These are phyloP conservation scores for Ustilago tritici DNA, from an alignment of 1,284 basidiomycete genomes.

Conservation along the genomic window DNA sequence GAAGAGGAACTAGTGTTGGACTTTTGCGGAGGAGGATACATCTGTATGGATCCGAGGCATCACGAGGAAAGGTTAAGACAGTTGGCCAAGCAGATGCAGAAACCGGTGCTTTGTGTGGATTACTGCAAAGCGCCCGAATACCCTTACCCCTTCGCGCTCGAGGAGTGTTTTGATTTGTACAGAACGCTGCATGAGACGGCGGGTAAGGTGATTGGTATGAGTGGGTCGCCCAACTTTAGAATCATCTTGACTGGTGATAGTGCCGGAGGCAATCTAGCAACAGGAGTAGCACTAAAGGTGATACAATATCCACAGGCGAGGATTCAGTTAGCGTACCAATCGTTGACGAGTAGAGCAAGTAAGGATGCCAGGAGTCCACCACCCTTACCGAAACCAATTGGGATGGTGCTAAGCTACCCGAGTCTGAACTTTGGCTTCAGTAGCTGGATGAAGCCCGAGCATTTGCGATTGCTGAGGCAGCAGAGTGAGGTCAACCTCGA, in stretches of 20 bases:
- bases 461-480: slow-evolving; percentile 83
- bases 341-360: slow-evolving; percentile 15
- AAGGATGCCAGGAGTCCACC: slow-evolving; percentile 29
- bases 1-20: slow-evolving; percentile 73
- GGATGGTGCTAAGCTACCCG: slow-evolving; percentile 81
- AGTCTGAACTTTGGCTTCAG: slow-evolving; percentile 90
- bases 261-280: slow-evolving; percentile 62
- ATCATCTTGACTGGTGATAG: slow-evolving; percentile 61
- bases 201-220: slow-evolving; percentile 85
- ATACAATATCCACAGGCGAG: slow-evolving; percentile 63
- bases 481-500: slow-evolving; percentile 65
- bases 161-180: slow-evolving; percentile 93
- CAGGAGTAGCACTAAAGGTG: slow-evolving; percentile 58
- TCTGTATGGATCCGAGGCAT: slow-evolving; percentile 85
- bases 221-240: slow-evolving; percentile 50
- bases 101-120: slow-evolving; percentile 86
- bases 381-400: slow-evolving; percentile 76
- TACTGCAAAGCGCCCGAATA: slow-evolving; percentile 93
- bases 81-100: slow-evolving; percentile 84
- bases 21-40: slow-evolving; percentile 94
- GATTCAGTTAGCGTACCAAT: slow-evolving; percentile 55
- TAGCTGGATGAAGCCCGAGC: slow-evolving; percentile 91
- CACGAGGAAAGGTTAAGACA: slow-evolving; percentile 91
- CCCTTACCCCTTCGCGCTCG: slow-evolving; percentile 76
- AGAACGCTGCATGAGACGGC: slow-evolving; percentile 82